Base-by-base conservation (phyloP, 1,139 yeast species). In the Zygoascus sp. region DNA sequence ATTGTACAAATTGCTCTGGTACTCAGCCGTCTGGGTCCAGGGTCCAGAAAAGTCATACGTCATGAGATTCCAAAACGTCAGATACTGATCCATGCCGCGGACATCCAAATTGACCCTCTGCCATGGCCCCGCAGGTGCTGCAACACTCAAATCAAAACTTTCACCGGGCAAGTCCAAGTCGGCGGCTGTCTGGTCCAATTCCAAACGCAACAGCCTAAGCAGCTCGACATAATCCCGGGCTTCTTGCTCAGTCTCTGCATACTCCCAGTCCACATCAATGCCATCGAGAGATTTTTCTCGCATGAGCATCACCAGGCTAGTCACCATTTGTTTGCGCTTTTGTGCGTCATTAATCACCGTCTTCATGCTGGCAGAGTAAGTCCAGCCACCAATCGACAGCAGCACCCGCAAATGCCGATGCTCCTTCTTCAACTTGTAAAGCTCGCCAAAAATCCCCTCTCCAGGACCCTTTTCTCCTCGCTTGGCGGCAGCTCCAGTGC, bases 211-310 rank as follows among this genome's bases (percentile, higher is more conserved):
- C 10, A 51, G 55, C 23, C 57, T 58, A 9, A 85, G 64, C 32
- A 87, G 56, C 10, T 64, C 62, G 1, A 77, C 70, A 50, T 81
- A 73, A 42, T 63, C 61, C 1, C 55, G 47, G 1, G 80, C 79
- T 51, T 86, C 82, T 0, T 61, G 56, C 2, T 58, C 56, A 37
- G 65, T 71, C 19, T 66, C 62, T 0, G 97, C 96, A 56, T 83
- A 90, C 63, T 92, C 98, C 97, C 97, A 92, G 65, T 92, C 98
- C 30, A 92, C 68, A 63, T 92, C 98, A 44, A 92, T 70, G 0
- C 98, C 97, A 62, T 92, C 97, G 58, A 92, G 80, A 0, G 86
- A 83, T 58, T 79, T 75, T 44, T 72, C 66, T 2, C 65, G 54
- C 58, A 87, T 70, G 27, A 77, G 64, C 0, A 65, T 64, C 1